Conservation (phyloP, 352 stramenopile genomes). For the Phytophthora pinifolia region DNA sequence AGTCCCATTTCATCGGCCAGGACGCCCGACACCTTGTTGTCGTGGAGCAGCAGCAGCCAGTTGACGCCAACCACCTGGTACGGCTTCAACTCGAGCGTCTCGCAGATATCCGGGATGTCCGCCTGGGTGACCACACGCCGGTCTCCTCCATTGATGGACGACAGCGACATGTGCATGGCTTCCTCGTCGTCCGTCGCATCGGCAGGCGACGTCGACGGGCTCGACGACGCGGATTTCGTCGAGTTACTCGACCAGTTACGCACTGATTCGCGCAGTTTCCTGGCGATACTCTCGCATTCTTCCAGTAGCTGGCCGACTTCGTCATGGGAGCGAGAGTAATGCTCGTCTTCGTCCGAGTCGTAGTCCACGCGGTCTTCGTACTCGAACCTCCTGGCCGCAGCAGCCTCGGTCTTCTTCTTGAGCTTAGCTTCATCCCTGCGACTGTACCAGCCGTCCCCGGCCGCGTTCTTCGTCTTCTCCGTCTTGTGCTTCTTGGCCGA, state of each 20-base stretch:
- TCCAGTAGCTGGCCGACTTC: slow-evolving; percentile 67
- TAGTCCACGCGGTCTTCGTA: slow-evolving; percentile 21
- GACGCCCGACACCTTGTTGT: slow-evolving; percentile 81
- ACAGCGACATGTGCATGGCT: slow-evolving; percentile 58
- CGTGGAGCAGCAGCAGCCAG: slow-evolving; percentile 74
- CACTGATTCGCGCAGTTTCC: slow-evolving; percentile 64
- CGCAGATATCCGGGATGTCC: slow-evolving; percentile 69
- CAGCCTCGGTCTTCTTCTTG: slow-evolving; percentile 2
- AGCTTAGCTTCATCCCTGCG: slow-evolving; percentile 10
- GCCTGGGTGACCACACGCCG: slow-evolving; percentile 58
- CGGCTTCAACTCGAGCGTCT: slow-evolving; percentile 78
- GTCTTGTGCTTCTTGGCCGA: slow-evolving; percentile 30
- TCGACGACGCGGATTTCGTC: slow-evolving; percentile 24
- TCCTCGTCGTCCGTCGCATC: slow-evolving; percentile 52
- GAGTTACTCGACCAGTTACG: slow-evolving; percentile 55
- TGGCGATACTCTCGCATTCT: slow-evolving; percentile 63
- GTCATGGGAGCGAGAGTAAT: slow-evolving; percentile 61
- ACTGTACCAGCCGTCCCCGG: slow-evolving; percentile 23
- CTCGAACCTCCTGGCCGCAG: slow-evolving; percentile 2
- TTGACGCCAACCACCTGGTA: slow-evolving; percentile 88
- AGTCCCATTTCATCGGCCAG: slow-evolving; percentile 92
- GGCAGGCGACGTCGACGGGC: slow-evolving; percentile 26
- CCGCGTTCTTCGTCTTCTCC: slow-evolving; percentile 1
- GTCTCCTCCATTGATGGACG: slow-evolving; percentile 41
- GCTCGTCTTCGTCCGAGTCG: slow-evolving; percentile 46